Conservation (phyloP, 306 rosid species). For the Cucumis cinereus region DNA sequence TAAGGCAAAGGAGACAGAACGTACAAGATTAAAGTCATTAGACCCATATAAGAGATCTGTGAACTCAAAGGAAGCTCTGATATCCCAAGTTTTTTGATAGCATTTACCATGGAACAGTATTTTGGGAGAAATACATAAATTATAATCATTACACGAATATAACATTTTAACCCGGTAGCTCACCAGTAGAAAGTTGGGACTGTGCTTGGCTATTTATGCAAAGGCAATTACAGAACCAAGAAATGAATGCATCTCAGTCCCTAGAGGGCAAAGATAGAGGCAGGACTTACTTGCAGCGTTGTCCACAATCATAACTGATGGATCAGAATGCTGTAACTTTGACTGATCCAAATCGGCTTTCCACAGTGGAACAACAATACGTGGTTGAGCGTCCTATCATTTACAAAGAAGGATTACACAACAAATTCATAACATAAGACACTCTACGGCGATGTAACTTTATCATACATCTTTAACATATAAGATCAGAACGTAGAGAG, state of each 20-base stretch:
- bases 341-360: constrained; percentile 73
- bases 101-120: neutral
- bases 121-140: neutral
- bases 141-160: neutral
- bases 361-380: constrained; percentile 59
- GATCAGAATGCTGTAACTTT: constrained; percentile 68
- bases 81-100: neutral
- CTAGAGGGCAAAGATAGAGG: neutral
- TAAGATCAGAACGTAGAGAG: neutral
- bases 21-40: neutral
- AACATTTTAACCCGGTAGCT: neutral
- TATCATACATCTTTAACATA: neutral
- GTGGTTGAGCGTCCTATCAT: constrained; percentile 80
- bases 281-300: constrained; percentile 32
- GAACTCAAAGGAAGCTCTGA: neutral
- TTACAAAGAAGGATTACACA: constrained; percentile 12
- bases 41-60: neutral
- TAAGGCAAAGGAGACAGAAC: neutral
- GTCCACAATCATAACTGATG: constrained; percentile 53
- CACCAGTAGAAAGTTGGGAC: neutral
- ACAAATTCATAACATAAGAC: constrained; percentile 1
- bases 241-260: neutral
- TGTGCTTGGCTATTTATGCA: too few species aligned
- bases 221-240: neutral
- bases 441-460: neutral